Conservation (phyloP, 805 yeast genomes). For the Tetrapisispora pingtungensis region DNA sequence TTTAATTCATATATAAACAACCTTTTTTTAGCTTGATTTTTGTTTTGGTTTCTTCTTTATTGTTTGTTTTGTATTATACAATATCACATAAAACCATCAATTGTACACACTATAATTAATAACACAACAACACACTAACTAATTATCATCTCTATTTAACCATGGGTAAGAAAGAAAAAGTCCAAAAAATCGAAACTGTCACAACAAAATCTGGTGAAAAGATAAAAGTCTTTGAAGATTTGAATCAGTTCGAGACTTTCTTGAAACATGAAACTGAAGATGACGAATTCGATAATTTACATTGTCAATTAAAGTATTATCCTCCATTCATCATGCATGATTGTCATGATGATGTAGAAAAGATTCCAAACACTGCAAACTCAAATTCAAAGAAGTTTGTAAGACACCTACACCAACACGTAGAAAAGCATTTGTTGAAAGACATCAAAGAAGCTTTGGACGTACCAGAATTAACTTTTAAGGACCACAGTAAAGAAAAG, state of each 20-base stretch:
- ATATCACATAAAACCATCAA: too few relatives aligned
- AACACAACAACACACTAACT: too few relatives aligned
- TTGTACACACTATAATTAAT: not conserved
- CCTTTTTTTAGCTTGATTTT: too few relatives aligned
- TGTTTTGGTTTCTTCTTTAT: too few relatives aligned
- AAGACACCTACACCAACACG: conserved; percentile 67
- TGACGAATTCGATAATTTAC: conserved; percentile 59
- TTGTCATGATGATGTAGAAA: conserved; percentile 60
- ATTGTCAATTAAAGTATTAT: conserved; percentile 54
- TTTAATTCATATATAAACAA: too few relatives aligned
- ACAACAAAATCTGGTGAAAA: conserved; percentile 26
- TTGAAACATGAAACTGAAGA: conserved; percentile 68
- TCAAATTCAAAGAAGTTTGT: conserved; percentile 62
- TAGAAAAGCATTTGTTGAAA: conserved; percentile 58
- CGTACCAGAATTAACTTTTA: conserved; percentile 39
- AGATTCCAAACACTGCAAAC: conserved; percentile 62
- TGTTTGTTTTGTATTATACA: too few relatives aligned
- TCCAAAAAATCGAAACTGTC: conserved; percentile 22
- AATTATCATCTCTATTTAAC: not conserved
- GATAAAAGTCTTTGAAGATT: conserved; percentile 45
- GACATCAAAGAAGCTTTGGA: conserved; percentile 58
- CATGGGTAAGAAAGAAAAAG: conserved; percentile 25
- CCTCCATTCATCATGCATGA: conserved; percentile 68
- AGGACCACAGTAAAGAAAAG: conserved; percentile 39
- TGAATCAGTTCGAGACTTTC: conserved; percentile 54